phyloP scores from a whole-genome alignment of 2,329 filamentous ascomycete species.

The Alternaria conjuncta region DNA sequence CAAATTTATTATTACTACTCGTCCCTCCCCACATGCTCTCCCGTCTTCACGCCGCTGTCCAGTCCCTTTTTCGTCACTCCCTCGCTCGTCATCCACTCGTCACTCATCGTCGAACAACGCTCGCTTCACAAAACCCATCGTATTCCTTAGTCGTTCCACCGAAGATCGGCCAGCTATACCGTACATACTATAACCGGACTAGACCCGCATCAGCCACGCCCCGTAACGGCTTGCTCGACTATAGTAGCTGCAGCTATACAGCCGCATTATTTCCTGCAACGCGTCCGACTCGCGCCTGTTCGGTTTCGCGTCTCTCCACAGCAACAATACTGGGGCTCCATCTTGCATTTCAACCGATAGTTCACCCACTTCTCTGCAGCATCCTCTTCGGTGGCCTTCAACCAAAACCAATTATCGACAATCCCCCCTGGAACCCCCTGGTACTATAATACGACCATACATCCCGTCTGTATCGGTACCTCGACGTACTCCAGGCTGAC shows the following conservation, averaged over 20 bases:
- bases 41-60: constrained; percentile 22
- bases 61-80: constrained; percentile 33
- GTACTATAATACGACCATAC: constrained; percentile 7
- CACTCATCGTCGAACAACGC: constrained; percentile 18
- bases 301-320: constrained; percentile 36
- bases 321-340: constrained; percentile 32
- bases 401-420: constrained; percentile 11
- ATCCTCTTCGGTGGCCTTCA: constrained; percentile 7
- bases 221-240: constrained; percentile 26
- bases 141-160: constrained; percentile 5
- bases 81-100: constrained; percentile 28
- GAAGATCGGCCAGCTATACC: constrained; percentile 22
- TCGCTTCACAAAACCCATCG: constrained; percentile 25
- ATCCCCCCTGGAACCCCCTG: constrained; percentile 3
- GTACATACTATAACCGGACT: constrained; percentile 21
- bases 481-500: constrained; percentile 1
- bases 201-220: constrained; percentile 40
- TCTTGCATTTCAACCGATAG: constrained; percentile 27
- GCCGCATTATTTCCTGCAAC: constrained; percentile 34
- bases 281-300: constrained; percentile 37
- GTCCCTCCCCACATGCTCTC: constrained; percentile 38
- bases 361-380: constrained; percentile 13
- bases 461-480: constrained; percentile 2
- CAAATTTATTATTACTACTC: constrained; percentile 43
- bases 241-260: constrained; percentile 21